Conservation (phyloP, 2,329 filamentous ascomycete species). For the Fusarium heterosporum region DNA sequence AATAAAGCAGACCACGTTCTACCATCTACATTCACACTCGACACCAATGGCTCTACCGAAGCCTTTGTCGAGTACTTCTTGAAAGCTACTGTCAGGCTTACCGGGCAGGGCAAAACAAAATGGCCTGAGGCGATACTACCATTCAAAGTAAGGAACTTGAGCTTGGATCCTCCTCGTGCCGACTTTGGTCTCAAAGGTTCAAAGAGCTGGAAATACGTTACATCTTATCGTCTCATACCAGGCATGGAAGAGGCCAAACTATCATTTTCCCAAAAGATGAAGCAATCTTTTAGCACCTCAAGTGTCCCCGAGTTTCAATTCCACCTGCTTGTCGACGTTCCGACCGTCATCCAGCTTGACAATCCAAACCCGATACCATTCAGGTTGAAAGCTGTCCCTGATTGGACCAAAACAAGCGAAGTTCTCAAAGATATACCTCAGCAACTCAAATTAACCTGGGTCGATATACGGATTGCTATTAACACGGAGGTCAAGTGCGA, state of each 20-base stretch:
- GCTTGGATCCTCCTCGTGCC: slow-evolving; percentile 26
- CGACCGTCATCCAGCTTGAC: slow-evolving; percentile 49
- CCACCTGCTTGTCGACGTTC: slow-evolving; percentile 44
- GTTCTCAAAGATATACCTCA: slow-evolving; percentile 31
- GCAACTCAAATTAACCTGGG: slow-evolving; percentile 28
- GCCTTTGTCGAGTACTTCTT: slow-evolving; percentile 52
- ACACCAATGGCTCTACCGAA: neutral
- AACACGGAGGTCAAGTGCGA: slow-evolving; percentile 17
- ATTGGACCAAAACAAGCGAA: slow-evolving; percentile 34
- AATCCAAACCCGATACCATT: slow-evolving; percentile 43
- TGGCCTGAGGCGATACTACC: slow-evolving; percentile 40
- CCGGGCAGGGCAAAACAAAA: neutral
- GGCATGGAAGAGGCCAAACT: slow-evolving; percentile 49
- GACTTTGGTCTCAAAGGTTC: slow-evolving; percentile 25
- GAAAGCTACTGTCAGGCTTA: slow-evolving; percentile 45
- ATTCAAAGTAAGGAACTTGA: slow-evolving; percentile 30
- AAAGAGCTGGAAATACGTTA: slow-evolving; percentile 1
- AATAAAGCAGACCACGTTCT: neutral
- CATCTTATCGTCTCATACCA: slow-evolving; percentile 49
- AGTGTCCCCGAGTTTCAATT: slow-evolving; percentile 52
- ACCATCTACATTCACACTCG: slow-evolving; percentile 17
- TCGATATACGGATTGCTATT: slow-evolving; percentile 24
- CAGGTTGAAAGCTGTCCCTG: slow-evolving; percentile 35
- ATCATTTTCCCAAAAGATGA: slow-evolving; percentile 51
- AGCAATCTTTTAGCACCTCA: slow-evolving; percentile 51